These are phyloP conservation scores for Mycena vulgaris DNA, from an alignment of 768 basidiomycete species.

Conservation along the genomic window DNA sequence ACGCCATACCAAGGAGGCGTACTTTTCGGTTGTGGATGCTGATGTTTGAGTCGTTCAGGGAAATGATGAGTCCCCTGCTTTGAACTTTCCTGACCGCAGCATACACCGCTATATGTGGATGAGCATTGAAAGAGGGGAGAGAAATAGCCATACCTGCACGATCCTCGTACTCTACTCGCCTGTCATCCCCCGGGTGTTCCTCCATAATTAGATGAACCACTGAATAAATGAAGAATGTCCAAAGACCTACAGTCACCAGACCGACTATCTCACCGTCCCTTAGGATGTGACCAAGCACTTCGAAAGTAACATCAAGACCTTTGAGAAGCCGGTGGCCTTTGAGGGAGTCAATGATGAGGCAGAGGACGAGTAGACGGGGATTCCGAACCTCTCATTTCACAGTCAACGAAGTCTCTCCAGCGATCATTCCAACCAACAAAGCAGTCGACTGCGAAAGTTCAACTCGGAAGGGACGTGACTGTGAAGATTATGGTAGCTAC, in stretches of 20 bases:
- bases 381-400: constrained; percentile 44
- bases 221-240: background rate
- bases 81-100: constrained; percentile 50
- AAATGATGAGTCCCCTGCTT: constrained; percentile 43
- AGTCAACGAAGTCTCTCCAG: constrained; percentile 44
- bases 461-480: background rate
- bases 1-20: constrained; percentile 48
- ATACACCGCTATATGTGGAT: constrained; percentile 42
- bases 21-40: constrained; percentile 55
- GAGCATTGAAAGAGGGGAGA: background rate
- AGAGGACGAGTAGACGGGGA: background rate
- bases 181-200: constrained; percentile 16
- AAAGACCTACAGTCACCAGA: constrained; percentile 2
- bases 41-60: constrained; percentile 42
- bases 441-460: constrained; percentile 42
- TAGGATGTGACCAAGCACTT: constrained; percentile 33
- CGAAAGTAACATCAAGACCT: constrained; percentile 54
- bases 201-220: background rate
- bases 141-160: background rate
- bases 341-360: background rate
- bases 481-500: constrained; percentile 33
- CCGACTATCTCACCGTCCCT: constrained; percentile 16
- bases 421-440: constrained; percentile 50
- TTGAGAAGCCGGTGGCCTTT: constrained; percentile 45
- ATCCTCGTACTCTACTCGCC: constrained; percentile 9